Conservation (phyloP, 139 green algal species). For the Chlamydomonas applanata region DNA sequence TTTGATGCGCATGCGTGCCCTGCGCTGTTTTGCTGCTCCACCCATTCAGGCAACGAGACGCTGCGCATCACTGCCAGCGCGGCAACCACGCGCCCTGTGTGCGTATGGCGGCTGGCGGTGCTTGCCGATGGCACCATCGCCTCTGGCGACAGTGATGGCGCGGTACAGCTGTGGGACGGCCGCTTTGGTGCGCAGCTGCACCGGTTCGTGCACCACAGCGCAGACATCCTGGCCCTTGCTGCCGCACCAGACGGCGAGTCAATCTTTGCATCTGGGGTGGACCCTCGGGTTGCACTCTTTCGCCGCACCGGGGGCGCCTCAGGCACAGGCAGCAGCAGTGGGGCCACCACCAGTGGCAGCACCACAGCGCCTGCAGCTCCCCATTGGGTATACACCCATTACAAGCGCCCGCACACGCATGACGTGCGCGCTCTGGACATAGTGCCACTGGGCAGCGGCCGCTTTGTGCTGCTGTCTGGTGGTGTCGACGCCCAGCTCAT, state of each 20-base stretch:
- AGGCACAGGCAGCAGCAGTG: neutral
- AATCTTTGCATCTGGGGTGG: slow-evolving; percentile 86
- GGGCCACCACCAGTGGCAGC: neutral
- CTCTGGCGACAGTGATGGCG: slow-evolving; percentile 72
- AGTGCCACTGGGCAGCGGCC: slow-evolving; percentile 17
- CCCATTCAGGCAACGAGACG: slow-evolving; percentile 52
- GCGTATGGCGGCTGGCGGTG: slow-evolving; percentile 80
- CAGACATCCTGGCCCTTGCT: slow-evolving; percentile 81
- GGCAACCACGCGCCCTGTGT: slow-evolving; percentile 40
- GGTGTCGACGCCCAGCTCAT: slow-evolving; percentile 58
- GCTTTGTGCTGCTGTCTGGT: slow-evolving; percentile 68
- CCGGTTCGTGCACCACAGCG: slow-evolving; percentile 66
- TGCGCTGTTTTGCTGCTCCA: slow-evolving; percentile 4
- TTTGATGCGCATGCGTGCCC: neutral
- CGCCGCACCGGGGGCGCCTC: neutral
- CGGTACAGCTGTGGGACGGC: slow-evolving; percentile 83
- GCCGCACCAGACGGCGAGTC: slow-evolving; percentile 59
- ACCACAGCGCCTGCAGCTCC: neutral
- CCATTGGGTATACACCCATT: slow-evolving; percentile 72
- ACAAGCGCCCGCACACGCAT: slow-evolving; percentile 83
- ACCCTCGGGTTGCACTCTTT: slow-evolving; percentile 57
- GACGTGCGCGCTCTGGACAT: slow-evolving; percentile 75
- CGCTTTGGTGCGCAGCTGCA: slow-evolving; percentile 74
- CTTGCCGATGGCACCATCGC: slow-evolving; percentile 85
- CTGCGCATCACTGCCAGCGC: slow-evolving; percentile 69